Conservation (phyloP, 225 moss, liverwort and hornwort species). For the Sphagnum contortum region DNA sequence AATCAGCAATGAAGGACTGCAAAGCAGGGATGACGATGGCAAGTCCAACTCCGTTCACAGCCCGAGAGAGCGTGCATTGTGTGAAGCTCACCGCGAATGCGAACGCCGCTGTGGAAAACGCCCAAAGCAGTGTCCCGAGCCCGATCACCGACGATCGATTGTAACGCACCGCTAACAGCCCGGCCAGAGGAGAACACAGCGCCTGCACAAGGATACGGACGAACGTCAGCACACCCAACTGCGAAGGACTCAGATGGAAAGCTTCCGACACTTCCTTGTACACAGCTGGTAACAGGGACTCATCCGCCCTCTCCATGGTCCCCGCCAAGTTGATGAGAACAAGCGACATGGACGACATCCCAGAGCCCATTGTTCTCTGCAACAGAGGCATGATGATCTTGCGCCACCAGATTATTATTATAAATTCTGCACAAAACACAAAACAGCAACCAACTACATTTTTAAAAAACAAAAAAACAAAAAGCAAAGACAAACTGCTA, state of each 20-base stretch:
- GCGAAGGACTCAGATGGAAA: not conserved
- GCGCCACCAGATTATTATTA: too few species aligned
- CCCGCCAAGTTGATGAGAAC: too few species aligned
- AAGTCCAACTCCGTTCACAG: conserved; percentile 4
- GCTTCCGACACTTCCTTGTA: conserved; percentile 1
- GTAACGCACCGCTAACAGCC: conserved; percentile 1
- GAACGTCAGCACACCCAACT: conserved; percentile 4
- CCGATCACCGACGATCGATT: conserved; percentile 5
- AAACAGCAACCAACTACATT: too few species aligned
- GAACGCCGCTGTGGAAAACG: not conserved
- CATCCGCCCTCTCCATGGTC: not conserved
- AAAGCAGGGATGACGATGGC: conserved; percentile 5
- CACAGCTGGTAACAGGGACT: conserved; percentile 3
- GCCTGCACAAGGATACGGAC: conserved; percentile 2
- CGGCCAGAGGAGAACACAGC: conserved; percentile 3
- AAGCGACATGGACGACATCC: too few species aligned
- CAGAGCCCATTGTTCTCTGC: too few species aligned
- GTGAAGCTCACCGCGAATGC: not conserved
- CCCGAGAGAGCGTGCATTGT: not conserved
- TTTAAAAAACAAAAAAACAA: too few species aligned
- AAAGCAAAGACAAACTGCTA: too few species aligned
- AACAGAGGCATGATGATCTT: too few species aligned
- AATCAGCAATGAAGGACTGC: conserved; percentile 1
- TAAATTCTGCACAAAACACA: too few species aligned
- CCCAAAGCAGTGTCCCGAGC: conserved; percentile 5